Evolutionary conservation across 129 eudicot genomes (phyloP).

Genomic region (Glebionis coronaria): DNA sequence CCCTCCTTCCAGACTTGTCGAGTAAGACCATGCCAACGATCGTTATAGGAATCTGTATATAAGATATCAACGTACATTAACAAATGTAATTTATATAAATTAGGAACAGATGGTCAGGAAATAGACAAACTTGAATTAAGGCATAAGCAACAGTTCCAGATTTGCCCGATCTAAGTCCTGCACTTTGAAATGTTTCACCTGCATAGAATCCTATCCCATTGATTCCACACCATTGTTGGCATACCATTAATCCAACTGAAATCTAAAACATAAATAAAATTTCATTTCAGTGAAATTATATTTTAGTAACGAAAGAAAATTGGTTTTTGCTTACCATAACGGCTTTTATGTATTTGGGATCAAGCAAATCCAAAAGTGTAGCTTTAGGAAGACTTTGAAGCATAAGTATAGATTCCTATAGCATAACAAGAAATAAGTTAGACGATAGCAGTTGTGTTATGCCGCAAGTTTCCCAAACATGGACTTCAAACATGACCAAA

Average conservation of each 20-base stretch:
- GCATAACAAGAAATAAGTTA: background rate
- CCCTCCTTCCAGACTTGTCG: conserved; percentile 85
- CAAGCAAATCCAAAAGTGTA: conserved; percentile 48
- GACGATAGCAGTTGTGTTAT: background rate
- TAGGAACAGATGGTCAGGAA: background rate
- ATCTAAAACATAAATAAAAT: conserved; percentile 39
- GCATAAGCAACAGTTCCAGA: conserved; percentile 74
- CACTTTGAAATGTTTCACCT: conserved; percentile 53
- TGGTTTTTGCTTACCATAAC: conserved; percentile 53
- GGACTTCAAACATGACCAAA: background rate
- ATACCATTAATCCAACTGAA: conserved; percentile 82
- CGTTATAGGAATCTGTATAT: conserved; percentile 64
- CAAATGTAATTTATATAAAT: background rate
- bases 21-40: conserved; percentile 60
- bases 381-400: conserved; percentile 57
- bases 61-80: background rate
- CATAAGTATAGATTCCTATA: conserved; percentile 47
- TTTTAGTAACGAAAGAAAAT: background rate
- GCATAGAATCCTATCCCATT: conserved; percentile 82
- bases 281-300: background rate
- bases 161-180: conserved; percentile 67
- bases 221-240: conserved; percentile 79
- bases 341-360: conserved; percentile 50
- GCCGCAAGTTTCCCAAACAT: background rate
- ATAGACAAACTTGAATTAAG: conserved; percentile 54